Evolutionary conservation across 768 basidiomycete genomes (phyloP).

Genomic region (Lactifluus hygrophoroides): DNA sequence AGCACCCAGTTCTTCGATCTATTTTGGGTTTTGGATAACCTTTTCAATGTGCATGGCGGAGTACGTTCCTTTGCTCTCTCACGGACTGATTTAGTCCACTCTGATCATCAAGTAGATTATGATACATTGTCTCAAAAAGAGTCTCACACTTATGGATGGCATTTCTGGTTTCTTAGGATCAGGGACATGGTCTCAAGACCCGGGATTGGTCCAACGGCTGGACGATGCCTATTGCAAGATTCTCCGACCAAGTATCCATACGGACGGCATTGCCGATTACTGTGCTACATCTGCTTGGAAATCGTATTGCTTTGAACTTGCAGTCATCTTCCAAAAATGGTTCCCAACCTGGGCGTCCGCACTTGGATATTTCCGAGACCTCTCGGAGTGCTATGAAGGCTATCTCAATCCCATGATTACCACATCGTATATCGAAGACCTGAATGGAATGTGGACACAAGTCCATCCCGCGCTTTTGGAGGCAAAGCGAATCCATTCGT

Average conservation of each 20-base stretch:
- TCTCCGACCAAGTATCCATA: background rate
- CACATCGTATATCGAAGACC: constrained; percentile 1
- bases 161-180: background rate
- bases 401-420: constrained; percentile 2
- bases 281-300: background rate
- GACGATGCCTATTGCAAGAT: background rate
- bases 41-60: constrained; percentile 14
- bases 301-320: constrained; percentile 5
- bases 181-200: background rate
- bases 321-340: background rate
- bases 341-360: background rate
- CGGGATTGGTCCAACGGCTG: background rate
- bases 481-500: background rate
- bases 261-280: background rate
- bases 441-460: background rate
- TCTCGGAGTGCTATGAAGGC: background rate
- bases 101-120: background rate
- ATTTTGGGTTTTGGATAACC: constrained; percentile 7
- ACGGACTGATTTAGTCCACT: background rate
- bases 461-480: constrained; percentile 5
- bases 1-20: constrained; percentile 7
- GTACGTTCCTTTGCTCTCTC: background rate
- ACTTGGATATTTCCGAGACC: background rate
- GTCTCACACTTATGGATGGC: background rate
- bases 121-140: constrained; percentile 2